Evolutionary conservation across 257 asterid genomes (phyloP).

Genomic region (Apocynum venetum): DNA sequence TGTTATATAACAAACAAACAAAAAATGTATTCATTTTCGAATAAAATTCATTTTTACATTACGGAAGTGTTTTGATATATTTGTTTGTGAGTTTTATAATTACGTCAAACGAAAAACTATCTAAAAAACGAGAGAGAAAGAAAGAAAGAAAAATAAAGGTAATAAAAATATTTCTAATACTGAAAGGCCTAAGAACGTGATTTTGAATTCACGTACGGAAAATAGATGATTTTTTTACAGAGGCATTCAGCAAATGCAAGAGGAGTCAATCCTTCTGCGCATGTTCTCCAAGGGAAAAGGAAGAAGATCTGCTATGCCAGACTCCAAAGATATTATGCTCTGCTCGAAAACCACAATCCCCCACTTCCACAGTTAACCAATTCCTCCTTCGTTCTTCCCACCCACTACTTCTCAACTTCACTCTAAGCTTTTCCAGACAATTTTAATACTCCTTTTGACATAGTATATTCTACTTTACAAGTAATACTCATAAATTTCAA

Average conservation of each 20-base stretch:
- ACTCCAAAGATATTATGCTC: slow-evolving; percentile 18
- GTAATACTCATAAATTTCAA: too few relatives aligned
- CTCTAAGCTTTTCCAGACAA: background rate
- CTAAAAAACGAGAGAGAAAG: too few relatives aligned
- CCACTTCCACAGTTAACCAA: background rate
- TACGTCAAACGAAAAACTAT: too few relatives aligned
- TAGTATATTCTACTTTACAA: too few relatives aligned
- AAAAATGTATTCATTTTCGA: too few relatives aligned
- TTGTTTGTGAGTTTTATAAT: too few relatives aligned
- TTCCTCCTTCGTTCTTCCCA: background rate
- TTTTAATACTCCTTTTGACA: background rate
- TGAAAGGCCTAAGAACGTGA: too few relatives aligned
- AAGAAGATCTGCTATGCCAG: slow-evolving; percentile 15
- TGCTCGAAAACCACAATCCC: slow-evolving; percentile 15
- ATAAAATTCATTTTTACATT: too few relatives aligned
- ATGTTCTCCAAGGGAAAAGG: slow-evolving; percentile 14
- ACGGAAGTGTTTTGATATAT: too few relatives aligned
- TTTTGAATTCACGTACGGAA: background rate
- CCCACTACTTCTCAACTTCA: background rate
- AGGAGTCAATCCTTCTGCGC: background rate
- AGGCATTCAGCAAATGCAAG: background rate
- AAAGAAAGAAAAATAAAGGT: too few relatives aligned
- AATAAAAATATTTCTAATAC: too few relatives aligned
- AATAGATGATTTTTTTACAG: background rate
- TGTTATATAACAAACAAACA: too few relatives aligned